phyloP scores from a whole-genome alignment of 73 alveolate genomes.

The Stentor coeruleus region DNA sequence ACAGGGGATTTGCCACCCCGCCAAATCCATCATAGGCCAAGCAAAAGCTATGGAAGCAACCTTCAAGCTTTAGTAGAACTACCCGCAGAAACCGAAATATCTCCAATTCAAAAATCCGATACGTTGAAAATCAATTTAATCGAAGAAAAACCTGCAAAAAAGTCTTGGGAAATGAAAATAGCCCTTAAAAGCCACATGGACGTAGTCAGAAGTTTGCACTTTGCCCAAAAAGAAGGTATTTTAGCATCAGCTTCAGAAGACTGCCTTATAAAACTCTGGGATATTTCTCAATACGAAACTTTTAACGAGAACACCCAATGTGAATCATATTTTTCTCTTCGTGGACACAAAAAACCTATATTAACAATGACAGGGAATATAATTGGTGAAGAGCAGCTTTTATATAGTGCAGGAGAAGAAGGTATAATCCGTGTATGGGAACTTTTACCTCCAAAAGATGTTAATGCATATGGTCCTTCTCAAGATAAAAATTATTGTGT shows the following conservation, averaged over 20 bases:
- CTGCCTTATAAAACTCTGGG: slow-evolving; percentile 40
- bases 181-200: slow-evolving; percentile 34
- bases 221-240: slow-evolving; percentile 23
- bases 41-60: no score
- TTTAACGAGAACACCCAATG: not conserved
- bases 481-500: slow-evolving; percentile 20
- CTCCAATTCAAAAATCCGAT: no score
- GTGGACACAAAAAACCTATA: slow-evolving; percentile 38
- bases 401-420: slow-evolving; percentile 39
- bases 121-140: no score
- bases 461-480: slow-evolving; percentile 6
- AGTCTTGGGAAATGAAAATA: no score
- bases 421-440: slow-evolving; percentile 36
- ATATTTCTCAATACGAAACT: slow-evolving; percentile 1
- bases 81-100: no score
- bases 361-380: slow-evolving; percentile 39
- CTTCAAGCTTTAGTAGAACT: no score
- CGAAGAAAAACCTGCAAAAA: no score
- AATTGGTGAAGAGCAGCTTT: no score
- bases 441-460: slow-evolving; percentile 30
- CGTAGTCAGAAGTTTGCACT: slow-evolving; percentile 33
- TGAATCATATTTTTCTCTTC: slow-evolving; percentile 36
- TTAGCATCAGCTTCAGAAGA: slow-evolving; percentile 41
- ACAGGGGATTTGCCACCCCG: no score
- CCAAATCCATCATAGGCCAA: no score